Conservation (phyloP, 768 basidiomycete species). For the Lactarius evosmus region DNA sequence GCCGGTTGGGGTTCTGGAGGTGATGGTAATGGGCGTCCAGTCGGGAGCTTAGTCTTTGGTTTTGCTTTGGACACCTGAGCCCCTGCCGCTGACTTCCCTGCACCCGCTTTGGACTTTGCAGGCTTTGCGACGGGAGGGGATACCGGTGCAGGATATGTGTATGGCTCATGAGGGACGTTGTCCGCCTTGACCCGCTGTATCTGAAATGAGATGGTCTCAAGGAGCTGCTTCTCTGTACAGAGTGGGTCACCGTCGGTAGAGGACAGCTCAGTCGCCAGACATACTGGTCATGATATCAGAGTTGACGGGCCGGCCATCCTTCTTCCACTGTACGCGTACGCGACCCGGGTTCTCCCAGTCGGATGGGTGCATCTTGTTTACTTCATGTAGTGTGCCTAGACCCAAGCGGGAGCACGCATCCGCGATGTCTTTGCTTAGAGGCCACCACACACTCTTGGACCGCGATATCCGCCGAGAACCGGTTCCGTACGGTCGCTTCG, state of each 20-base stretch:
- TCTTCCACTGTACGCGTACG: slow-evolving; percentile 90
- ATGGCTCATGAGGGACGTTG: slow-evolving; percentile 62
- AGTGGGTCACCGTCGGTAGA: slow-evolving; percentile 10
- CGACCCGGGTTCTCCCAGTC: slow-evolving; percentile 99
- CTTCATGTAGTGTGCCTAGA: slow-evolving; percentile 81
- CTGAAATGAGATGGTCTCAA: slow-evolving; percentile 69
- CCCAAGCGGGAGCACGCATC: slow-evolving; percentile 77
- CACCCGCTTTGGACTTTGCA: slow-evolving; percentile 29
- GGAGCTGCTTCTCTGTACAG: slow-evolving; percentile 61
- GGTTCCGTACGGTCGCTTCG: slow-evolving; percentile 81
- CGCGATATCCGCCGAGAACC: slow-evolving; percentile 82
- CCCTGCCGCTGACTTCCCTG: slow-evolving; percentile 30
- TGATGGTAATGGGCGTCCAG: slow-evolving; percentile 49
- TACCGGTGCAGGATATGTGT: slow-evolving; percentile 36
- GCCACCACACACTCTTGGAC: slow-evolving; percentile 88
- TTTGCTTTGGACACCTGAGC: slow-evolving; percentile 29
- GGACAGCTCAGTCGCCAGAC: slow-evolving; percentile 32
- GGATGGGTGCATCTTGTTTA: slow-evolving; percentile 84
- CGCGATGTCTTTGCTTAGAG: slow-evolving; percentile 88
- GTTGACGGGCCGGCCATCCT: slow-evolving; percentile 65
- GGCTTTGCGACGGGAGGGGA: slow-evolving; percentile 35
- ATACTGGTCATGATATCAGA: slow-evolving; percentile 70
- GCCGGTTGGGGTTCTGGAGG: slow-evolving; percentile 77
- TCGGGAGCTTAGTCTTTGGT: slow-evolving; percentile 29
- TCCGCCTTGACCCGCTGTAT: slow-evolving; percentile 75